Base-by-base conservation (phyloP, 1,139 yeast species). In the Magnusiomyces suaveolens region DNA sequence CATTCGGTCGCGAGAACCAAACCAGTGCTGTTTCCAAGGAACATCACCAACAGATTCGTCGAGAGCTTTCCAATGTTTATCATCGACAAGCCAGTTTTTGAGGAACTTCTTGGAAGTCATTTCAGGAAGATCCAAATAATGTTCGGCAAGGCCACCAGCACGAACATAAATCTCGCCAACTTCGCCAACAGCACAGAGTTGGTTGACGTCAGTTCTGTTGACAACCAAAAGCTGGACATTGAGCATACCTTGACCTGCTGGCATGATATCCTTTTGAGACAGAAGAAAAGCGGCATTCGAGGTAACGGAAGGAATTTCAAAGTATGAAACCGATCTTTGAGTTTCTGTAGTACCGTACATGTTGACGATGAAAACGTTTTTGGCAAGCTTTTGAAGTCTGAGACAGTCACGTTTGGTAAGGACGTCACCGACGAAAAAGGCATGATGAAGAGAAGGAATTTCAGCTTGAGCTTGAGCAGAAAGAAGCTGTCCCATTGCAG, bases 281-380 rank as follows among this genome's bases (percentile, higher is more conserved):
- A 82, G 84, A 66, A 94, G 77, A 70, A 87, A 90, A 21, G 79
- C 73, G 25, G 95, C 79, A 67, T 89, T 90, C 43, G 75, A 68
- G 44, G 77, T 69, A 61, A 88, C 77, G 38, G 95, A 82, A 54
- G 87, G 82, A 60, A 94, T 90, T 68, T 88, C 95, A 70, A 82
- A 94, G 72, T 80, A 94, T 0, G 97, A 89, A 21, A 94, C 99
- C 1, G 98, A 89, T 68, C 98, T 81, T 74, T 94, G 99, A 18
- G 98, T 94, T 72, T 94, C 99, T 12, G 99, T 94, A 44, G 98
- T 94, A 66, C 99, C 99, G 69, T 94, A 94, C 99, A 94, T 94
- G 72, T 94, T 94, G 60, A 94, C 95, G 67, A 94, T 90, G 66
- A 73, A 75, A 53, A 88, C 95, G 66, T 92, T 90, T 66, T 84